Evolutionary conservation across 768 basidiomycete genomes (phyloP).

Genomic region (Mycena filopes): DNA sequence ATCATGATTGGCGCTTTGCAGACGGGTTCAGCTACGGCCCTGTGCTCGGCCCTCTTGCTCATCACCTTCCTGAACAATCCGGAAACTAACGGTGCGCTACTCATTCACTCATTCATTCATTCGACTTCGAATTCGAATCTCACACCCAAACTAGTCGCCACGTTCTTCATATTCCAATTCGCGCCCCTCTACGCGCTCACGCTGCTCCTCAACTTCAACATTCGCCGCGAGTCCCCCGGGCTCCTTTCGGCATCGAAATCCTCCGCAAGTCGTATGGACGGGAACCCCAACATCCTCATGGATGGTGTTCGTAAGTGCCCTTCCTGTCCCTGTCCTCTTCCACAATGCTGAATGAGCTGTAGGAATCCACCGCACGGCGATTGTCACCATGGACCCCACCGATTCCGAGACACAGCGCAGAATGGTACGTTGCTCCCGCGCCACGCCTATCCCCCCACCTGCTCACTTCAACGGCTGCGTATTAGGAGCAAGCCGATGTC

Average conservation of each 20-base stretch:
- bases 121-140: neutral
- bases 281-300: conserved; percentile 1
- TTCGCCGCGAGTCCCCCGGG: neutral
- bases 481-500: no score
- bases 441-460: no score
- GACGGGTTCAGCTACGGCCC: neutral
- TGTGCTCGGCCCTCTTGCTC: neutral
- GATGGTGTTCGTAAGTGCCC: conserved; percentile 11
- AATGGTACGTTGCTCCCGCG: no score
- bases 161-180: conserved; percentile 7
- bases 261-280: neutral
- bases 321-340: neutral
- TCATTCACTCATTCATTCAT: neutral
- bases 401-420: neutral
- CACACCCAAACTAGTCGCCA: neutral
- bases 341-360: neutral
- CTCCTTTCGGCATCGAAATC: neutral
- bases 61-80: conserved; percentile 8
- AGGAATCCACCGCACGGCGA: conserved; percentile 1
- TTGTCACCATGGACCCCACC: conserved; percentile 3
- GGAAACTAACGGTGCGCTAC: conserved; percentile 2
- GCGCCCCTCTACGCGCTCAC: conserved; percentile 7
- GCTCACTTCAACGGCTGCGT: no score
- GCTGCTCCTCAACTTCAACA: conserved; percentile 9
- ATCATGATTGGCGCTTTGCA: conserved; percentile 1